Conservation (phyloP, 352 stramenopile species). For the Pythium myriotylum region DNA sequence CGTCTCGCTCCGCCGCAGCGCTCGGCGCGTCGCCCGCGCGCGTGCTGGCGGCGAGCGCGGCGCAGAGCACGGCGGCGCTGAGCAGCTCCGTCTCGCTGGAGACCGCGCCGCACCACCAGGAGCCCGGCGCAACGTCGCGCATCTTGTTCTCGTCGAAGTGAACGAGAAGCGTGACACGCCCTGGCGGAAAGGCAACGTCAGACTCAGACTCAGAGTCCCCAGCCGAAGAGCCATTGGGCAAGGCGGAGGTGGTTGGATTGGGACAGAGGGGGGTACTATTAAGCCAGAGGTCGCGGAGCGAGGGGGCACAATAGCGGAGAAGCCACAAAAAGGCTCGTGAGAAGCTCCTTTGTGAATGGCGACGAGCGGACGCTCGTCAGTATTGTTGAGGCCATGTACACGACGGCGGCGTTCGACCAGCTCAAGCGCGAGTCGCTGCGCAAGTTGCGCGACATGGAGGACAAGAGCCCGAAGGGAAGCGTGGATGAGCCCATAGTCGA, state of each 20-base stretch:
- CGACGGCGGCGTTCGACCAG: conserved; percentile 59
- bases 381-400: neutral
- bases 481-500: conserved; percentile 90
- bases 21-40: conserved; percentile 28
- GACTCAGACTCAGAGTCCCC: conserved; percentile 16
- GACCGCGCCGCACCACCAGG: conserved; percentile 55
- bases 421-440: conserved; percentile 87
- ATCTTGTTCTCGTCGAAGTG: neutral
- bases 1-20: conserved; percentile 15
- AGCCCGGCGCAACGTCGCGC: neutral
- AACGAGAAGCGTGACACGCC: conserved; percentile 18
- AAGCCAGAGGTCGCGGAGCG: conserved; percentile 14
- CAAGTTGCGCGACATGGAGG: conserved; percentile 78
- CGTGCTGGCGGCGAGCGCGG: conserved; percentile 48
- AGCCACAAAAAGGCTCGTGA: neutral
- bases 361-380: conserved; percentile 1
- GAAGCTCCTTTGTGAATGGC: conserved; percentile 13
- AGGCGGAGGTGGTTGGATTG: too few relatives aligned
- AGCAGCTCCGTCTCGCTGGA: conserved; percentile 74
- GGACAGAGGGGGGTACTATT: conserved; percentile 13
- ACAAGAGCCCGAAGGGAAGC: conserved; percentile 92
- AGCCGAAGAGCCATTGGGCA: too few relatives aligned
- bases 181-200: conserved; percentile 19
- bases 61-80: conserved; percentile 76
- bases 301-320: conserved; percentile 10